Base-by-base conservation (phyloP, 1,139 yeast genomes). In the Hansenula anomala region DNA sequence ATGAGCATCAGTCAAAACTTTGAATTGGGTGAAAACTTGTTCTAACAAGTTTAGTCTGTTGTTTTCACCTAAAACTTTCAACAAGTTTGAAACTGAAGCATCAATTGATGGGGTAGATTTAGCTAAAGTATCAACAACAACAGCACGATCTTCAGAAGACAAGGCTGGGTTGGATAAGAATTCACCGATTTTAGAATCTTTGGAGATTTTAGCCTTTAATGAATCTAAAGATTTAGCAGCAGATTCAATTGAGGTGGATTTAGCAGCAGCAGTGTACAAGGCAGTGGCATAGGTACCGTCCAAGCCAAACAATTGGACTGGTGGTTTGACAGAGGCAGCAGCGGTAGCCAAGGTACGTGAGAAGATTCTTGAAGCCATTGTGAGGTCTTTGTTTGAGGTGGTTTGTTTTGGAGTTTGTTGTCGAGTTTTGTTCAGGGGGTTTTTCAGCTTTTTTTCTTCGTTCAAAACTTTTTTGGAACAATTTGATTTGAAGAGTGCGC, bases 261-360 rank as follows among this genome's bases (percentile, higher is more conserved):
- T 86, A 52, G 82, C 83, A 42, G 97, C 85, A 27, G 98, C 97
- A 43, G 90, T 73, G 78, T 83, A 92, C 56, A 92, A 76, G 36
- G 99, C 97, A 46, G 88, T 77, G 56, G 98, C 98, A 64, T 92
- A 92, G 48, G 97, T 89, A 61, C 97, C 98, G 55, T 90, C 97
- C 52, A 92, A 71, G 50, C 98, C 98, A 60, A 78, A 90, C 64
- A 92, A 78, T 75, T 89, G 96, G 50, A 90, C 84, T 44, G 97
- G 97, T 45, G 95, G 94, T 66, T 80, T 81, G 58, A 76, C 74
- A 34, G 63, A 56, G 58, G 73, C 71, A 55, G 77, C 63, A 52
- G 85, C 75, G 44, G 86, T 68, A 52, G 88, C 85, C 71, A 87
- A 66, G 45, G 83, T 68, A 71, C 92, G 84, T 63, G 71, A 62